Evolutionary conservation across 257 asterid genomes (phyloP).

Genomic region (Plectranthus barbatus): DNA sequence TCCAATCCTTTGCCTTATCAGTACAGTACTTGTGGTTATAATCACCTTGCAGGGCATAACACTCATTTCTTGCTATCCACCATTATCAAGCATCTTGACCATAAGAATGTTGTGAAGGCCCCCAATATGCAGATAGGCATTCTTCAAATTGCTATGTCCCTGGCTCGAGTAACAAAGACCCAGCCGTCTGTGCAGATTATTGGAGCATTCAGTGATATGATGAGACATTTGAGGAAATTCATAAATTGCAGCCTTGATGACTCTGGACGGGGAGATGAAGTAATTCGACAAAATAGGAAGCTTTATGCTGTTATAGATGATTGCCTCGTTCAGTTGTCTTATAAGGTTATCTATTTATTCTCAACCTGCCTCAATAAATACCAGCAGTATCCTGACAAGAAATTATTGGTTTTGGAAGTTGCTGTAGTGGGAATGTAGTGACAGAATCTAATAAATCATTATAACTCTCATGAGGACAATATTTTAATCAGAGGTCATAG

Average conservation of each 20-base stretch:
- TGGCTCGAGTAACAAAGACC: conserved; percentile 47
- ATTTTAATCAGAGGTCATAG: conserved; percentile 5
- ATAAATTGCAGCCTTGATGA: conserved; percentile 55
- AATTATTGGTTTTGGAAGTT: conserved; percentile 1
- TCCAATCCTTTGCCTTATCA: conserved; percentile 13
- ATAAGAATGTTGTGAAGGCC: conserved; percentile 54
- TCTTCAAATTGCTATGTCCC: conserved; percentile 56
- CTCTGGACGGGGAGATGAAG: conserved; percentile 54
- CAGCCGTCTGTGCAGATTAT: conserved; percentile 51
- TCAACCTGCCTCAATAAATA: conserved; percentile 2
- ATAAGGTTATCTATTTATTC: conserved; percentile 40
- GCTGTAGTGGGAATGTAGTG: conserved; percentile 8
- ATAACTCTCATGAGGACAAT: not conserved
- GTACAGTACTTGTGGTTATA: conserved; percentile 16
- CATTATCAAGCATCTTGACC: conserved; percentile 75
- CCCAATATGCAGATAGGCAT: conserved; percentile 65
- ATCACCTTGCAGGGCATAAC: conserved; percentile 47
- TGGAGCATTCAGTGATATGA: conserved; percentile 72
- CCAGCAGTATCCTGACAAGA: not conserved
- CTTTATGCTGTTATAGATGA: conserved; percentile 44
- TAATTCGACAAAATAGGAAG: conserved; percentile 50
- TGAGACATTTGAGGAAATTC: conserved; percentile 68
- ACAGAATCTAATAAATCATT: not conserved
- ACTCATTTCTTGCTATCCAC: conserved; percentile 60
- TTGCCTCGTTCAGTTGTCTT: conserved; percentile 61